Conservation (phyloP, 805 yeast species). For the Dipodascopsis uninucleata region DNA sequence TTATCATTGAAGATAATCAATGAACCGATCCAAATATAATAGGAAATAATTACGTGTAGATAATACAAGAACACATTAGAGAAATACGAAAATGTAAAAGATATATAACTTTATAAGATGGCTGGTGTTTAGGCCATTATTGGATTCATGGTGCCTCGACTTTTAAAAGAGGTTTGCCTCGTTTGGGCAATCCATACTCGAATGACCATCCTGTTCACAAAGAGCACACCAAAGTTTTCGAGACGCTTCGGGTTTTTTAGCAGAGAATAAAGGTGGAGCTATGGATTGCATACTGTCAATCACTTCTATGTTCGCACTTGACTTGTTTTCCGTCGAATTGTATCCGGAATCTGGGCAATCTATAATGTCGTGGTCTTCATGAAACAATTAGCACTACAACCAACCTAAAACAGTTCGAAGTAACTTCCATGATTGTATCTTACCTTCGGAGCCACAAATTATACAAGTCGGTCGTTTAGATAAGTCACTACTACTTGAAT, state of each 20-base stretch:
- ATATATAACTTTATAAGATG: too few relatives aligned
- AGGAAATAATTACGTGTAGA: too few relatives aligned
- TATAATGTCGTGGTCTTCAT: constrained; percentile 21
- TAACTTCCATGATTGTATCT: constrained; percentile 18
- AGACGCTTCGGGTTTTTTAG: constrained; percentile 67
- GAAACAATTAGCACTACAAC: background rate
- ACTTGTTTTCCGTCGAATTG: background rate
- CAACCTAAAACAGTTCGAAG: background rate
- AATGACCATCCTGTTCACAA: constrained; percentile 89
- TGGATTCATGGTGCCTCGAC: too few relatives aligned
- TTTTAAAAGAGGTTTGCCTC: constrained; percentile 57
- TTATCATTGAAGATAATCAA: too few relatives aligned
- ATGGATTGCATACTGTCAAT: constrained; percentile 44
- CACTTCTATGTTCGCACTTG: background rate
- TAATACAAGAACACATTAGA: too few relatives aligned
- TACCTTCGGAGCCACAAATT: background rate
- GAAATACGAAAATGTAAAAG: too few relatives aligned
- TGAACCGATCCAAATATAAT: too few relatives aligned
- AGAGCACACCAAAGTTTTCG: constrained; percentile 83
- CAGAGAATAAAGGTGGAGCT: constrained; percentile 40
- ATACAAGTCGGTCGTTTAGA: background rate
- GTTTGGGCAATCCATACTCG: constrained; percentile 81
- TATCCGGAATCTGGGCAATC: constrained; percentile 19
- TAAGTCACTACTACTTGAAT: background rate
- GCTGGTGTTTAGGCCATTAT: too few relatives aligned